Base-by-base conservation (phyloP, 495 filamentous ascomycete genomes). In the Hypomontagnella monticulosa region DNA sequence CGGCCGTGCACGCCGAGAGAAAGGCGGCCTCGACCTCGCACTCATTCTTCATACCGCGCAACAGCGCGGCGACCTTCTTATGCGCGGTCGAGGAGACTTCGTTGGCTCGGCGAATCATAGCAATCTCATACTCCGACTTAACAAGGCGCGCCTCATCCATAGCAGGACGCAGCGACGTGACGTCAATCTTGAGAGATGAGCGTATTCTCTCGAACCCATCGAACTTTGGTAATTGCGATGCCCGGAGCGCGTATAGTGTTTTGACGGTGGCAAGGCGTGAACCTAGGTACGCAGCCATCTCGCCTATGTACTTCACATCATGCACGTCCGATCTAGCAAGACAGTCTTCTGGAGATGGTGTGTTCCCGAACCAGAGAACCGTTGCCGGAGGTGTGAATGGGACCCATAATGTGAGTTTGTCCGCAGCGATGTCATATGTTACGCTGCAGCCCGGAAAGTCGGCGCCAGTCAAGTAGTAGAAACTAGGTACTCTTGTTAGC, bases 1-100 rank as follows among this genome's bases (percentile, higher is more conserved):
- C 80, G 1, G 88, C 82, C 34, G 90, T 81, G 73, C 91, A 96
- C 18, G 83, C 85, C 51, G 86, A 79, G 1, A 87, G 75, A 73
- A 96, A 97, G 6, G 88, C 76, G 7, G 89, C 91, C 61, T 96
- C 88, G 40, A 96, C 84, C 62, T 96, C 85, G n/a, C 87, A 84
- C 75, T 98, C 94, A 66, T 91, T 96, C 32, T 78, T 74, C 67
- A 91, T 82, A 7, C 74, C 73, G 33, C 79, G 76, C 36, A 96
- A 82, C 4, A 78, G 79, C 37, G 79, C 72, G 1, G 95, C 81
- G 7, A 96, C 85, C 8, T 81, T 80, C 19, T 79, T 82, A 73
- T 98, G 94, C 0, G 92, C 94, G 20, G 84, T 76, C 1, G 83
- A 87, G 10, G 91, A 90, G 34, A 97, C 84, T 16, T 79, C 81